A percentile compares a stretch with the other conserved stretches of the same genome.
Evolutionary conservation across 805 yeast genomes (phyloP).

Genomic region (Metschnikowia kofuensis): DNA sequence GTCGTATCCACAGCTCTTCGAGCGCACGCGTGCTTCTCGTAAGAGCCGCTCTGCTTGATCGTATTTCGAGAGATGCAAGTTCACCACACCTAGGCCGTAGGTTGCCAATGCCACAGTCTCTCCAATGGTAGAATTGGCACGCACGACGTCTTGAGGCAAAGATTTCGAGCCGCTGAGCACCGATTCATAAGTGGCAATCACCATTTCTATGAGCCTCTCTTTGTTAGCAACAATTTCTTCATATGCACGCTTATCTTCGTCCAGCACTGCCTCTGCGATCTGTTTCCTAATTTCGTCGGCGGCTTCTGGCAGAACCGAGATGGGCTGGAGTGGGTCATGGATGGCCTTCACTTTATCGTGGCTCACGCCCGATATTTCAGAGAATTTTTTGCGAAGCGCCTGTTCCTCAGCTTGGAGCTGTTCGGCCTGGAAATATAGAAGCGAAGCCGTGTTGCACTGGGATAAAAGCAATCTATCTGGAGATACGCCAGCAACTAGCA

Average conservation of each 20-base stretch:
- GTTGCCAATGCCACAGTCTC: constrained; percentile 78
- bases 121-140: constrained; percentile 33
- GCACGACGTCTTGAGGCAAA: constrained; percentile 25
- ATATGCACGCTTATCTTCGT: constrained; percentile 29
- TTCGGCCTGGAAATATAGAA: constrained; percentile 66
- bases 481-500: constrained; percentile 68
- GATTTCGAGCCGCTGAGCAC: constrained; percentile 33
- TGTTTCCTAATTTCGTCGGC: constrained; percentile 13
- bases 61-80: constrained; percentile 56
- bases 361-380: constrained; percentile 26
- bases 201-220: constrained; percentile 27
- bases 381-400: constrained; percentile 22
- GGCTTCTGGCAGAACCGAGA: constrained; percentile 8
- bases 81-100: constrained; percentile 81
- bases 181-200: constrained; percentile 34
- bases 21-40: constrained; percentile 67
- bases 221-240: constrained; percentile 18
- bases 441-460: constrained; percentile 67
- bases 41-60: constrained; percentile 58
- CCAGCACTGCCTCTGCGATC: constrained; percentile 13
- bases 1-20: constrained; percentile 61
- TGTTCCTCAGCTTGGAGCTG: constrained; percentile 51
- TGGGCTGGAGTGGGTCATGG: constrained; percentile 16
- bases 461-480: constrained; percentile 62
- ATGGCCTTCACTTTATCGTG: constrained; percentile 16